These are phyloP conservation scores for Holtermanniella nyarrowii DNA, from an alignment of 768 basidiomycete species.

Conservation along the genomic window DNA sequence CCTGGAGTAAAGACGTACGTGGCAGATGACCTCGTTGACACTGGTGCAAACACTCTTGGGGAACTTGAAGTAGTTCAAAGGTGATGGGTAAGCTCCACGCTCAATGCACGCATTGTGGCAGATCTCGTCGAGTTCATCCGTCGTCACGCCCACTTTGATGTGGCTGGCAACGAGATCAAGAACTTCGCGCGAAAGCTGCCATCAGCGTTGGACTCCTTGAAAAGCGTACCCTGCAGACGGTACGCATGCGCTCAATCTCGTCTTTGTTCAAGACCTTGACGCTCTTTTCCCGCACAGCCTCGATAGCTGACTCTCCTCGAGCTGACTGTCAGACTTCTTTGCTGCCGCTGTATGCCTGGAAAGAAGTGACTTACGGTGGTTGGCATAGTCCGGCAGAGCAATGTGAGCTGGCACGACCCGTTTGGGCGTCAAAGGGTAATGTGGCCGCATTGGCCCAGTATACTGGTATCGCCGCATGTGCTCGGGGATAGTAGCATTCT, in stretches of 20 bases:
- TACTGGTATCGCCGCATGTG: slow-evolving; percentile 57
- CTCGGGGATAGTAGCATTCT: slow-evolving; percentile 66
- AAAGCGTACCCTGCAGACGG: slow-evolving; percentile 62
- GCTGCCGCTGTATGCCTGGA: slow-evolving; percentile 11
- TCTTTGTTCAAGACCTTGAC: slow-evolving; percentile 52
- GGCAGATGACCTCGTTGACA: slow-evolving; percentile 92
- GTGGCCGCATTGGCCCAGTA: slow-evolving; percentile 68
- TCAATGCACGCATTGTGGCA: slow-evolving; percentile 87
- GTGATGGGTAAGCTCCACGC: slow-evolving; percentile 84
- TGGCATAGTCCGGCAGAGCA: slow-evolving; percentile 76
- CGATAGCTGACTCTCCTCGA: slow-evolving; percentile 50
- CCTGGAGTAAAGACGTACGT: slow-evolving; percentile 41
- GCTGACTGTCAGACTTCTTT: slow-evolving; percentile 18
- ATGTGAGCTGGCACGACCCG: slow-evolving; percentile 75
- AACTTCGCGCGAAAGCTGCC: slow-evolving; percentile 78
- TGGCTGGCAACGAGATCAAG: slow-evolving; percentile 80
- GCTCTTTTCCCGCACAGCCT: slow-evolving; percentile 46
- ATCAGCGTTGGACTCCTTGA: slow-evolving; percentile 2
- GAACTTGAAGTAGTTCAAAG: slow-evolving; percentile 78
- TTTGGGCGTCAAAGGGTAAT: slow-evolving; percentile 74
- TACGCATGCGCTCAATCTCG: slow-evolving; percentile 83
- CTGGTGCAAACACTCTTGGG: slow-evolving; percentile 96
- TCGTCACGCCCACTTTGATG: slow-evolving; percentile 83
- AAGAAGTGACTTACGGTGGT: slow-evolving; percentile 49
- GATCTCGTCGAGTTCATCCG: slow-evolving; percentile 86